Evolutionary conservation across 768 basidiomycete species (phyloP).

Genomic region (Rhizopogon sp.): DNA sequence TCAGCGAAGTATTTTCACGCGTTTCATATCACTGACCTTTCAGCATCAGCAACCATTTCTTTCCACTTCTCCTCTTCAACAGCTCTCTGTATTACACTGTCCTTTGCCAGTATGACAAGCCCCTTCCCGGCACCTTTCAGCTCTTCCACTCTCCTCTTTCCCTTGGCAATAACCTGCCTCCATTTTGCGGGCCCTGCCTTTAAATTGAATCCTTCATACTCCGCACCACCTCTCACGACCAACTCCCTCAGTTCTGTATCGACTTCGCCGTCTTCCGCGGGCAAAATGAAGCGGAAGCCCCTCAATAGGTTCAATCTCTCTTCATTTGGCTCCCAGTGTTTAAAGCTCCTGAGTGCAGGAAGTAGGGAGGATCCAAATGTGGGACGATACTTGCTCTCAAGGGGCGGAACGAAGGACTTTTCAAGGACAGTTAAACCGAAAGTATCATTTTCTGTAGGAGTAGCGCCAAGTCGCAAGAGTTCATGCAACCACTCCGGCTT

Average conservation of each 20-base stretch:
- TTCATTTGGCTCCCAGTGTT: conserved; percentile 66
- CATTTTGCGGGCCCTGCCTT: conserved; percentile 44
- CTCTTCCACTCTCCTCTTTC: conserved; percentile 40
- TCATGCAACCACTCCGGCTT: conserved; percentile 66
- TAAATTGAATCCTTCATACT: conserved; percentile 59
- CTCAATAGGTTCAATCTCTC: conserved; percentile 52
- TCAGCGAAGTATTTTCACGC: conserved; percentile 7
- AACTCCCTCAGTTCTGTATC: conserved; percentile 48
- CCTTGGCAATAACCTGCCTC: conserved; percentile 47
- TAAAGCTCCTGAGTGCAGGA: conserved; percentile 42
- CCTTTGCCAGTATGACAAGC: conserved; percentile 50
- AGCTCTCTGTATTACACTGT: conserved; percentile 39
- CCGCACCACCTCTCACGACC: conserved; percentile 51
- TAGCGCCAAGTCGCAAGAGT: conserved; percentile 45
- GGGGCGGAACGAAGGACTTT: conserved; percentile 44
- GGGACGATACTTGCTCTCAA: conserved; percentile 53
- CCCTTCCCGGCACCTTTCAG: conserved; percentile 30
- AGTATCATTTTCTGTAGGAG: conserved; percentile 28
- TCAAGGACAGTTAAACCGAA: conserved; percentile 40
- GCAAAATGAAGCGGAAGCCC: conserved; percentile 52
- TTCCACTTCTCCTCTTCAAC: conserved; percentile 54
- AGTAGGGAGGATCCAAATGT: conserved; percentile 47
- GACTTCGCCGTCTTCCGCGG: conserved; percentile 49
- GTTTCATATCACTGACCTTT: conserved; percentile 33
- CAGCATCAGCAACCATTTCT: conserved; percentile 45